phyloP scores from a whole-genome alignment of 2,329 filamentous ascomycete species.

The Neonectria coccinea region DNA sequence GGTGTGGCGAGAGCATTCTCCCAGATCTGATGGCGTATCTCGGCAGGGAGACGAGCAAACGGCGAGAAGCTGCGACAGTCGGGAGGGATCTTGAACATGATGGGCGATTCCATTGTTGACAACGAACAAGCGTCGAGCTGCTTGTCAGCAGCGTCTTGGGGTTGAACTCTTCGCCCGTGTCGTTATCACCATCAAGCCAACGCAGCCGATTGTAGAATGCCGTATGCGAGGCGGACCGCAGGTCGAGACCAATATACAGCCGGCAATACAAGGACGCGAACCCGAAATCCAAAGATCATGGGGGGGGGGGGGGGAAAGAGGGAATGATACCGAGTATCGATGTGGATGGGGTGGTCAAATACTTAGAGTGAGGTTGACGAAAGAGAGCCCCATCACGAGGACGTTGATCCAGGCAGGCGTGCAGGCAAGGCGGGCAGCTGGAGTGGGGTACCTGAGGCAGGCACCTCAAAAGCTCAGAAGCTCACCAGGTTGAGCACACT shows the following conservation, averaged over 20 bases:
- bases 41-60: conserved; percentile 50
- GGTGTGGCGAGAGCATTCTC: conserved; percentile 46
- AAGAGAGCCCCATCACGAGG: conserved; percentile 26
- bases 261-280: background rate
- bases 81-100: conserved; percentile 50
- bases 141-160: background rate
- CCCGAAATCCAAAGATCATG: background rate
- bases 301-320: conserved; percentile 1
- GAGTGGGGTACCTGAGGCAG: conserved; percentile 23
- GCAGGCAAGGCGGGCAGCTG: conserved; percentile 18
- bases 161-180: conserved; percentile 11
- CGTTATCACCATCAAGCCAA: conserved; percentile 23
- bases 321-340: conserved; percentile 7
- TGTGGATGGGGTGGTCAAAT: conserved; percentile 8
- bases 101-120: conserved; percentile 6
- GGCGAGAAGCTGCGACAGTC: conserved; percentile 48
- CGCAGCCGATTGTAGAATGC: conserved; percentile 18
- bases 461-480: conserved; percentile 1
- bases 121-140: conserved; percentile 7
- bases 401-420: conserved; percentile 16
- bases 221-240: conserved; percentile 1
- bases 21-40: conserved; percentile 53
- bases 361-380: conserved; percentile 8
- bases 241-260: conserved; percentile 10
- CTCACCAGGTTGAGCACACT: background rate